Evolutionary conservation across 305 asterid species (phyloP).

Genomic region (Solanum aculeatissimum): DNA sequence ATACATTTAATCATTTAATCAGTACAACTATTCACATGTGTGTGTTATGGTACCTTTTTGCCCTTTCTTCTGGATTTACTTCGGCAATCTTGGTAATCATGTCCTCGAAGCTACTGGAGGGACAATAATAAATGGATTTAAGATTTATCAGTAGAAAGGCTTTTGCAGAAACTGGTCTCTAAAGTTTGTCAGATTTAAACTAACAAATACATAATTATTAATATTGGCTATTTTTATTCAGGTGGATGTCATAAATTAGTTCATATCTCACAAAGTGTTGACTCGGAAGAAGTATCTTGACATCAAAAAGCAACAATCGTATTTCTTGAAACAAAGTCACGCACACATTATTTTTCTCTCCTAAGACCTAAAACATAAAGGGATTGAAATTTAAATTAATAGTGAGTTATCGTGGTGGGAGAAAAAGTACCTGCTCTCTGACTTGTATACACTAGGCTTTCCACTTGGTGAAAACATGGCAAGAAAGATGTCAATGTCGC

Average conservation of each 20-base stretch:
- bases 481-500: conserved; percentile 5
- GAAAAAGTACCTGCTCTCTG: conserved; percentile 1
- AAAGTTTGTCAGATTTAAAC: neutral
- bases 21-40: neutral
- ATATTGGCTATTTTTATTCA: neutral
- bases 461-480: conserved; percentile 4
- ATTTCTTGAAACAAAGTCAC: neutral
- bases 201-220: neutral
- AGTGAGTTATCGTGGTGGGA: neutral
- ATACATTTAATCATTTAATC: neutral
- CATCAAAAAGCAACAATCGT: neutral
- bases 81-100: conserved; percentile 1
- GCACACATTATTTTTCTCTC: neutral
- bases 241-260: neutral
- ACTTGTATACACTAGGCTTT: conserved; percentile 3
- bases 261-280: neutral
- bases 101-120: neutral
- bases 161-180: neutral
- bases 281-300: neutral
- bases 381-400: neutral
- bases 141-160: neutral
- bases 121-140: neutral
- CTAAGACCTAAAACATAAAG: neutral
- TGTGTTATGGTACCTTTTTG: neutral
- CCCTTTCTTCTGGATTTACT: conserved; percentile 6